Conservation (phyloP, 192 early-diverging fungal species). For the Allomyces macrogynus region DNA sequence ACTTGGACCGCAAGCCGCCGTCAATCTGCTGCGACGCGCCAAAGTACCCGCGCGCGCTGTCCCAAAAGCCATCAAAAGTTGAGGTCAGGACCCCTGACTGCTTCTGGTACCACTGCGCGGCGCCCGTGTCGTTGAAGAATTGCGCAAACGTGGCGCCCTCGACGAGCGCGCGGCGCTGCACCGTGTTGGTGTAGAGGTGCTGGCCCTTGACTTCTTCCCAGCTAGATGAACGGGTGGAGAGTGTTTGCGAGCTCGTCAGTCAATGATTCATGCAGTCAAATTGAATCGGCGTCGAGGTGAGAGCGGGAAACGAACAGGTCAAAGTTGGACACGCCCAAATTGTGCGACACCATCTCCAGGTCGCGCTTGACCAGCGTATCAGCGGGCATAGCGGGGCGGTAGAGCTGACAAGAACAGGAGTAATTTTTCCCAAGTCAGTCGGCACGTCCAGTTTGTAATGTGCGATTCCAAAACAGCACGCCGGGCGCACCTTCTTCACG, state of each 20-base stretch:
- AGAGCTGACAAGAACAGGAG: constrained; percentile 4
- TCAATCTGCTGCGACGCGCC: constrained; percentile 14
- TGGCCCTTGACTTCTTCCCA: constrained; percentile 59
- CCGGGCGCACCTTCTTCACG: constrained; percentile 1
- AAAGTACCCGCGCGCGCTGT: constrained; percentile 10
- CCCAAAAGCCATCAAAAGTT: constrained; percentile 23
- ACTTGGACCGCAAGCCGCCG: constrained; percentile 22
- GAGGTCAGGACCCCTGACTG: constrained; percentile 14
- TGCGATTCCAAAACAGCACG: neutral
- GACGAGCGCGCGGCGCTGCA: constrained; percentile 33
- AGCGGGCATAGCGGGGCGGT: constrained; percentile 7
- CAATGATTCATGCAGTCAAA: no score
- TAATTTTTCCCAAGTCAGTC: no score
- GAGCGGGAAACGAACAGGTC: constrained; percentile 20
- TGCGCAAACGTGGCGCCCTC: constrained; percentile 30
- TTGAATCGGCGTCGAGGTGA: no score
- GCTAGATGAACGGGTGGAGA: no score
- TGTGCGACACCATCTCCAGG: constrained; percentile 33
- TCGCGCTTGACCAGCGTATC: constrained; percentile 22
- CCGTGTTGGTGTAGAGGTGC: constrained; percentile 49
- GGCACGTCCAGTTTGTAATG: neutral
- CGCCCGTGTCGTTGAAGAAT: constrained; percentile 12
- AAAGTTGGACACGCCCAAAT: constrained; percentile 20
- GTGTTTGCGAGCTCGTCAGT: no score
- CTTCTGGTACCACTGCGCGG: constrained; percentile 12